phyloP scores from a whole-genome alignment of 164 flowering plant species.

The Liriodendron chinense region DNA sequence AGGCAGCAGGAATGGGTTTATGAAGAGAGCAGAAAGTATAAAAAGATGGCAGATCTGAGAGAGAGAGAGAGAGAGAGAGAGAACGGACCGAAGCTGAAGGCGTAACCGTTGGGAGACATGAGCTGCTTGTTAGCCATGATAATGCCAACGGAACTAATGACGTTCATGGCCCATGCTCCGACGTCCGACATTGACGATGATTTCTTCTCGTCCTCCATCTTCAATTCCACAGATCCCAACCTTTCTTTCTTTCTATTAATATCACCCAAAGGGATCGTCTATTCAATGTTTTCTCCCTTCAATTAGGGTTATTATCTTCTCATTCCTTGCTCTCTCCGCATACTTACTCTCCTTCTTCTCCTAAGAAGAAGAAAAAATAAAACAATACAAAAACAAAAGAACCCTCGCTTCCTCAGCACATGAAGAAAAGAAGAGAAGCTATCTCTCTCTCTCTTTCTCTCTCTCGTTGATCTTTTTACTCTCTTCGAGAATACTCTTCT shows the following conservation, averaged over 20 bases:
- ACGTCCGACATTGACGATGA: slow-evolving; percentile 61
- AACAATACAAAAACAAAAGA: not conserved
- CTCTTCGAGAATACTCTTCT: too few species aligned
- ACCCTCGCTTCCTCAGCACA: not conserved
- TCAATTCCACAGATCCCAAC: not conserved
- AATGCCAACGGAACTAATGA: slow-evolving; percentile 83
- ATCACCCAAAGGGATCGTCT: not conserved
- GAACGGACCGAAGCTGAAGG: slow-evolving; percentile 67
- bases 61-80: slow-evolving; percentile 13
- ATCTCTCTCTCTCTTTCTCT: too few species aligned
- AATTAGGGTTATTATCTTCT: too few species aligned
- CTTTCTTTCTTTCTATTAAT: not conserved
- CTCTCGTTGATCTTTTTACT: too few species aligned
- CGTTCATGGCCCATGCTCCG: slow-evolving; percentile 94
- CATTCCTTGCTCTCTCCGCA: too few species aligned
- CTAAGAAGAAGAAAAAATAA: not conserved
- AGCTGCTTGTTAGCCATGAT: slow-evolving; percentile 96
- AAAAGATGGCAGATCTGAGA: slow-evolving; percentile 2
- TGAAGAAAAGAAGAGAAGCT: too few species aligned
- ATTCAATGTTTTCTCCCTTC: not conserved
- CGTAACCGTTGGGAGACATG: slow-evolving; percentile 74
- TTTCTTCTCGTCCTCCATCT: slow-evolving; percentile 58
- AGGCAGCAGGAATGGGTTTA: too few species aligned
- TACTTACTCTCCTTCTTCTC: not conserved
- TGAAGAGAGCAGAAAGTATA: not conserved